Percentiles rank a stretch among this genome's conserved stretches.
Conservation (phyloP, 2,329 filamentous ascomycete genomes). For the Diaporthe helianthi region DNA sequence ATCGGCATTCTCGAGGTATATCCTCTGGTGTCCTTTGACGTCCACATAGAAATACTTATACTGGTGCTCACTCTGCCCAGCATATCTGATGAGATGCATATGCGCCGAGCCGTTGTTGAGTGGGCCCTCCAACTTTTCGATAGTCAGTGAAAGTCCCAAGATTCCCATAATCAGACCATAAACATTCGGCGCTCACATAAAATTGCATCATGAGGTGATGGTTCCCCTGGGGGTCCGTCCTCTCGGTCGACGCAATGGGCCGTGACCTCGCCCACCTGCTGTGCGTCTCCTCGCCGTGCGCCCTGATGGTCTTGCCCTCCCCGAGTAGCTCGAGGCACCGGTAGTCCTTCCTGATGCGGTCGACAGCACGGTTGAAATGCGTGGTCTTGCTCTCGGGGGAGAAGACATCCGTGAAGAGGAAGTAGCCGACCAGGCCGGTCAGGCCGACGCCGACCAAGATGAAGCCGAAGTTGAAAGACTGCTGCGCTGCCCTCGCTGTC, state of each 20-base stretch:
- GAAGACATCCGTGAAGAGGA: constrained; percentile 84
- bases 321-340: constrained; percentile 78
- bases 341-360: constrained; percentile 76
- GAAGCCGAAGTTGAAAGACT: constrained; percentile 85
- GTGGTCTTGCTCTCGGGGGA: constrained; percentile 83
- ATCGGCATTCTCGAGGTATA: constrained; percentile 71
- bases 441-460: constrained; percentile 76
- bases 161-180: constrained; percentile 68
- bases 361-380: constrained; percentile 87
- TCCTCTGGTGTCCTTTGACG: constrained; percentile 71
- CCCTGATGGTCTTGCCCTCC: constrained; percentile 75
- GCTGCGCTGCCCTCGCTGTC: constrained; percentile 83
- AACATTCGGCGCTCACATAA: constrained; percentile 61
- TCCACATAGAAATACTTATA: constrained; percentile 85
- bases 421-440: constrained; percentile 79
- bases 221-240: constrained; percentile 75
- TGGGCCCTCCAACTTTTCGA: constrained; percentile 77
- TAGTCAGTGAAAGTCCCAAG: constrained; percentile 74
- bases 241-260: constrained; percentile 69
- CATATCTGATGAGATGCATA: constrained; percentile 77
- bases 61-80: constrained; percentile 71
- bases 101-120: constrained; percentile 75
- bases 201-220: constrained; percentile 88
- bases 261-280: constrained; percentile 80
- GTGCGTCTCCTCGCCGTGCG: constrained; percentile 80